Percentiles rank a stretch among this genome's conserved stretches.
phyloP scores from a whole-genome alignment of 768 basidiomycete species.

The Hirschioporus abietinus region DNA sequence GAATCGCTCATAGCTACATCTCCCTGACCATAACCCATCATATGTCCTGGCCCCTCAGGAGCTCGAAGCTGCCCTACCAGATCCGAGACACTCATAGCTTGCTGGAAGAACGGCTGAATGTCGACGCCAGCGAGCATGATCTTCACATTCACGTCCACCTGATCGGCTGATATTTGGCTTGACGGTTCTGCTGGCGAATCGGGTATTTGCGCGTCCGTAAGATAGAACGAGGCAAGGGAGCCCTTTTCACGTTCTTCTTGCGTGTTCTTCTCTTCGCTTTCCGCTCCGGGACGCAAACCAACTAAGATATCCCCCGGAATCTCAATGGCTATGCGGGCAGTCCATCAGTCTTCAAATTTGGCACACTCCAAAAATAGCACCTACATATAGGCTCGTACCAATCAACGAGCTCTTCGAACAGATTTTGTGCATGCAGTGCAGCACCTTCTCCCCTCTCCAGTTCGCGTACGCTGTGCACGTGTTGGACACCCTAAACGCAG shows the following conservation, averaged over 20 bases:
- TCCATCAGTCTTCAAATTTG: slow-evolving; percentile 13
- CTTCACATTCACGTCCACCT: slow-evolving; percentile 56
- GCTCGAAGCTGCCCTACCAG: slow-evolving; percentile 60
- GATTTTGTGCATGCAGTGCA: slow-evolving; percentile 63
- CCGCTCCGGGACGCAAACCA: slow-evolving; percentile 47
- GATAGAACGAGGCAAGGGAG: slow-evolving; percentile 71
- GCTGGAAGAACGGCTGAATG: slow-evolving; percentile 63
- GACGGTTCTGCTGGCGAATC: slow-evolving; percentile 72
- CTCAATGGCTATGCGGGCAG: slow-evolving; percentile 47
- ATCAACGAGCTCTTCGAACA: slow-evolving; percentile 84
- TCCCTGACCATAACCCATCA: slow-evolving; percentile 27
- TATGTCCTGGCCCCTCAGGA: neutral
- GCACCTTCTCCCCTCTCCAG: slow-evolving; percentile 86
- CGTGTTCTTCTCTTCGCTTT: slow-evolving; percentile 60
- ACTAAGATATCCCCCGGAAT: slow-evolving; percentile 45
- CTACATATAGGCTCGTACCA: slow-evolving; percentile 81
- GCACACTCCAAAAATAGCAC: slow-evolving; percentile 21
- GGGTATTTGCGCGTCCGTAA: slow-evolving; percentile 65
- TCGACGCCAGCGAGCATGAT: slow-evolving; percentile 68
- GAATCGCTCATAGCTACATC: slow-evolving; percentile 34
- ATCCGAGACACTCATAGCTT: slow-evolving; percentile 58
- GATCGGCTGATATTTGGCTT: slow-evolving; percentile 56
- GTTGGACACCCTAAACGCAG: slow-evolving; percentile 59
- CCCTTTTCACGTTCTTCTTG: slow-evolving; percentile 80
- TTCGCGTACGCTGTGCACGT: slow-evolving; percentile 70